These are phyloP conservation scores for Microsporum ferrugineum DNA, from an alignment of 2,329 filamentous ascomycete genomes.

Conservation along the genomic window DNA sequence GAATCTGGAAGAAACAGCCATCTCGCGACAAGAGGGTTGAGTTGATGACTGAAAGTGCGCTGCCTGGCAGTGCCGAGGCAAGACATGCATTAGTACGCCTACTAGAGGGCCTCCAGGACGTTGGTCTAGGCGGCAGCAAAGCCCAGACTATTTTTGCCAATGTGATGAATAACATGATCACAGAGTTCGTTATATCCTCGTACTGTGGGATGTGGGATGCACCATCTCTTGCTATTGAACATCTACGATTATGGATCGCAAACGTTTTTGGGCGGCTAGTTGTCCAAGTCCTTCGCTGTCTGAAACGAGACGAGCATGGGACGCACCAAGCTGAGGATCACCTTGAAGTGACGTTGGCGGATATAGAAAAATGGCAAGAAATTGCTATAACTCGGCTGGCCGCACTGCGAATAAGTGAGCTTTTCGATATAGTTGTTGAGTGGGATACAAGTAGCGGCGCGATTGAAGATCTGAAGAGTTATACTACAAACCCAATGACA, in stretches of 20 bases:
- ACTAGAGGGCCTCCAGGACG: conserved; percentile 37
- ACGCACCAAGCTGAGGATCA: conserved; percentile 16
- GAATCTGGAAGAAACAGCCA: conserved; percentile 27
- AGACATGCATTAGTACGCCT: conserved; percentile 30
- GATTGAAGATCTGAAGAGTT: conserved; percentile 50
- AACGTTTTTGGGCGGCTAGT: conserved; percentile 44
- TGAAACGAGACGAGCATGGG: conserved; percentile 22
- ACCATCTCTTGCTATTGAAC: conserved; percentile 37
- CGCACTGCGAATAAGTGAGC: conserved; percentile 42
- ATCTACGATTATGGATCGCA: conserved; percentile 45
- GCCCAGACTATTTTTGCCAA: conserved; percentile 48
- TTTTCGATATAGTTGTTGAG: conserved; percentile 52
- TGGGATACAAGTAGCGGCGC: conserved; percentile 50
- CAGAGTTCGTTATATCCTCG: conserved; percentile 44
- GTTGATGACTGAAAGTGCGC: conserved; percentile 27
- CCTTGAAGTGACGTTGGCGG: conserved; percentile 28
- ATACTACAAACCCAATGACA: conserved; percentile 42
- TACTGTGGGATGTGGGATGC: conserved; percentile 48
- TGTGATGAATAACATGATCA: conserved; percentile 48
- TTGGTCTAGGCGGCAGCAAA: conserved; percentile 45
- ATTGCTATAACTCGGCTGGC: conserved; percentile 46
- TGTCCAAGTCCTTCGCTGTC: conserved; percentile 37
- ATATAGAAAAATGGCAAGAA: conserved; percentile 45
- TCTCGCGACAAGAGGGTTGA: conserved; percentile 19
- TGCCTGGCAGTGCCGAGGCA: conserved; percentile 20